phyloP scores from a whole-genome alignment of 345 rosid species.

The Eucalyptus rudis region DNA sequence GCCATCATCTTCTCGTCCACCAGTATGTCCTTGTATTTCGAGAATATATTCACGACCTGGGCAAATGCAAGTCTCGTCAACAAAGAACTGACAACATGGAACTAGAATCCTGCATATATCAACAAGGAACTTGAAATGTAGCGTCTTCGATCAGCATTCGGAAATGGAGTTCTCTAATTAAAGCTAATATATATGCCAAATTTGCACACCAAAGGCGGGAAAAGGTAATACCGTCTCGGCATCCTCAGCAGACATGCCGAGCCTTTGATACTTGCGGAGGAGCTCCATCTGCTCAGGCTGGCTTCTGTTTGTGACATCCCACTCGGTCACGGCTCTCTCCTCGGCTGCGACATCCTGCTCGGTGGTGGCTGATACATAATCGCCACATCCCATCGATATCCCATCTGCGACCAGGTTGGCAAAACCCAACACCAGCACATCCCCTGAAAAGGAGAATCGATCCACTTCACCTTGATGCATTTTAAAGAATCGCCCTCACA shows the following conservation, averaged over 20 bases:
- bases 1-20: constrained; percentile 19
- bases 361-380: constrained; percentile 13
- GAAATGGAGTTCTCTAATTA: neutral
- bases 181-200: neutral
- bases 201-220: neutral
- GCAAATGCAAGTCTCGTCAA: neutral
- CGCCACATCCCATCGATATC: constrained; percentile 26
- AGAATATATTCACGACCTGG: constrained; percentile 20
- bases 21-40: constrained; percentile 15
- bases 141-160: neutral
- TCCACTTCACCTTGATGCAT: neutral
- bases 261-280: constrained; percentile 5
- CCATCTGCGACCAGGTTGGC: constrained; percentile 30
- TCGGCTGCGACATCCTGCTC: constrained; percentile 15
- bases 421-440: constrained; percentile 16
- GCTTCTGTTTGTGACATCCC: constrained; percentile 11
- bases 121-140: neutral
- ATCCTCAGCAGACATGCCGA: constrained; percentile 25
- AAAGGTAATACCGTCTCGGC: constrained; percentile 4
- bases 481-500: neutral
- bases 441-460: neutral
- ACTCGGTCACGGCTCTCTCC: constrained; percentile 11
- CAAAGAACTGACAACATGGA: neutral
- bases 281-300: neutral
- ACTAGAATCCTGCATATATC: neutral